Base-by-base conservation (phyloP, 768 basidiomycete species). In the Gelatoporia subvermispora region DNA sequence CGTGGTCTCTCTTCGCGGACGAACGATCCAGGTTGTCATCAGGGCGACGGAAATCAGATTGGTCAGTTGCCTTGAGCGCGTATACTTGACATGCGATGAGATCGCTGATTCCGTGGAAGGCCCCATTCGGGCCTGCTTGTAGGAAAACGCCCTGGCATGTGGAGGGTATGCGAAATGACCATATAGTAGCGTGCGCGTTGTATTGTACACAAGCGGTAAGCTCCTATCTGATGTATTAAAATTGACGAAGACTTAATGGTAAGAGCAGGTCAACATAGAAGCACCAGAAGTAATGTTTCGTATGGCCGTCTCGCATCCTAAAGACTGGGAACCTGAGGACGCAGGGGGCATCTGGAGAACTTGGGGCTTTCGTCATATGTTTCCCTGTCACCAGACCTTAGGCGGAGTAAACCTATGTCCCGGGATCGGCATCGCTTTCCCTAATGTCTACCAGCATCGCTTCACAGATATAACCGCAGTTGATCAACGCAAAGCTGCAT, bases 391-490 rank as follows among this genome's bases (percentile, higher is more conserved):
- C 47, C 78, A 82, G 59, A 64, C 72, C 52, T 61, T 78, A 34
- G 63, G 63, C 18, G 20, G 45, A 3, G 46, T 61, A 13, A 62
- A 66, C 2, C 60, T 77, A 17, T 60, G 51, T 1, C 42, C 55
- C 15, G 73, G 71, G 5, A 61, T 76, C 28, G 66, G 63, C 31
- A 55, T 80, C 35, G 70, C 70, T 35, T 81, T 77, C 51, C 81
- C 80, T 15, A 82, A 82, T 58, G 72, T 79, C 36, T 81, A 78
- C 60, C 80, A 81, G 55, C 67, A 77, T 47, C 59, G 60, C 8
- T 65, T 72, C 28, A 65, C 72, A 0, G 54, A 69, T 1, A 72
- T 77, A 45, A 44, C 59, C 8, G 69, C 79, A 9, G 51, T 53
- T 4, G 74, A 81, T 59, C 59, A 66, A 0, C 55, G 64, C 5